Conservation (phyloP, 768 basidiomycete genomes). For the Serendipita sp. region DNA sequence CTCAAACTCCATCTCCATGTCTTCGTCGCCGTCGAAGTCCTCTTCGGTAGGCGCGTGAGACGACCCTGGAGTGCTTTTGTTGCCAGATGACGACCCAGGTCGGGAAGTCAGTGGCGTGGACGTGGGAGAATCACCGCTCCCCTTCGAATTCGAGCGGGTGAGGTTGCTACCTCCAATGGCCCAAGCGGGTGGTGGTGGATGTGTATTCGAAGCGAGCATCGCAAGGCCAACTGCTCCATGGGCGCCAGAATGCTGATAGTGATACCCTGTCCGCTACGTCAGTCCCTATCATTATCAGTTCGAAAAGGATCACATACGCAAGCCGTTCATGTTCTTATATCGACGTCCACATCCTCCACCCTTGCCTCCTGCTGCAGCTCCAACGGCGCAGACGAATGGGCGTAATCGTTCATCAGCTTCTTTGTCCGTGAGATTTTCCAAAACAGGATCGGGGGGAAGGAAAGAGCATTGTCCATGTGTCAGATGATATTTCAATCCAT, state of each 20-base stretch:
- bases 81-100: not conserved
- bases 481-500: conserved; percentile 88
- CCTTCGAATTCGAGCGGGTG: not conserved
- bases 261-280: conserved; percentile 35
- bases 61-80: conserved; percentile 5
- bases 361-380: conserved; percentile 40
- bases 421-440: conserved; percentile 36
- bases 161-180: not conserved
- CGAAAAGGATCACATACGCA: conserved; percentile 28
- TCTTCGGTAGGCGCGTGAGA: conserved; percentile 3
- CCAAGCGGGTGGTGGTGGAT: conserved; percentile 19
- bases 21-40: conserved; percentile 5
- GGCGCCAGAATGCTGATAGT: conserved; percentile 92
- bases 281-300: not conserved
- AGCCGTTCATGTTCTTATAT: conserved; percentile 98
- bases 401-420: conserved; percentile 72
- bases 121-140: conserved; percentile 2
- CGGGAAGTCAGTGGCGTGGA: conserved; percentile 4
- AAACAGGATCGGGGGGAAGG: conserved; percentile 65
- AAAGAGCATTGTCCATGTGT: conserved; percentile 89
- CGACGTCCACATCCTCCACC: conserved; percentile 36
- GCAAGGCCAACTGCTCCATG: conserved; percentile 83
- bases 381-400: conserved; percentile 82
- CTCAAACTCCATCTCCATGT: conserved; percentile 7
- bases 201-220: conserved; percentile 46